Evolutionary conservation across 2,329 filamentous ascomycete genomes (phyloP), one percentile per base, ranked within the genome.

Genomic region (Elsinoe fawcettii): DNA sequence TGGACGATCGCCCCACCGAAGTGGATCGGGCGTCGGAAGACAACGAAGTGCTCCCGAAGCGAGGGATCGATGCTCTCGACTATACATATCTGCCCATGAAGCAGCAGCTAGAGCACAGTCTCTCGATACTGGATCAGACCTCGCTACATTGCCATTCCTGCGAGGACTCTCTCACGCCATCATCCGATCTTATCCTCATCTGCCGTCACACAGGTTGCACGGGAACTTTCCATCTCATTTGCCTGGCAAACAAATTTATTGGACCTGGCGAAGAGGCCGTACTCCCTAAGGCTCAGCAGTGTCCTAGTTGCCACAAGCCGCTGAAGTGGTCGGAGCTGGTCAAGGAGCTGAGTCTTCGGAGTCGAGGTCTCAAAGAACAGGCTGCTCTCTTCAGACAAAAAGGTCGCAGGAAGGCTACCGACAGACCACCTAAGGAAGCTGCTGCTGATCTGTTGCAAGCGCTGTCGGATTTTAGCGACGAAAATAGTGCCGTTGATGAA

Each of bases 281-380:
- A 1, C 66, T 95, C 1, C 92, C 92, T 0, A 75, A 80, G 1
- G 67, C 76, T 32, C 90, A 90, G 2, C 70, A 65, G 1, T 97
- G 92, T 71, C 89, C 89, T 0, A 73, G 73, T 18, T 97, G 92
- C 66, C 71, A 77, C 1, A 75, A 75, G 0, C 70, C 75, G 3
- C 72, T 90, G 1, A 69, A 76, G 53, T 97, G 92, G 92, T 76
- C 78, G 0, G 81, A 87, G 49, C 81, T 96, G 73, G 86, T 95
- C 74, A 91, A 84, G 67, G 91, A 95, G 67, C 71, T 95, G 63
- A 93, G 80, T 53, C 72, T 96, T 51, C 80, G 92, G 30, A 75
- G 82, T 34, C 80, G 88, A 22, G 90, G 86, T 0, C 71, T 78
- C 56, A 86, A 86, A 58, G 86, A 90, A 62, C 74, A 91, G 1